Percentiles rank a stretch among this genome's conserved stretches.
Evolutionary conservation across 495 filamentous ascomycete genomes (phyloP).

Genomic region (Neurospora terricola): DNA sequence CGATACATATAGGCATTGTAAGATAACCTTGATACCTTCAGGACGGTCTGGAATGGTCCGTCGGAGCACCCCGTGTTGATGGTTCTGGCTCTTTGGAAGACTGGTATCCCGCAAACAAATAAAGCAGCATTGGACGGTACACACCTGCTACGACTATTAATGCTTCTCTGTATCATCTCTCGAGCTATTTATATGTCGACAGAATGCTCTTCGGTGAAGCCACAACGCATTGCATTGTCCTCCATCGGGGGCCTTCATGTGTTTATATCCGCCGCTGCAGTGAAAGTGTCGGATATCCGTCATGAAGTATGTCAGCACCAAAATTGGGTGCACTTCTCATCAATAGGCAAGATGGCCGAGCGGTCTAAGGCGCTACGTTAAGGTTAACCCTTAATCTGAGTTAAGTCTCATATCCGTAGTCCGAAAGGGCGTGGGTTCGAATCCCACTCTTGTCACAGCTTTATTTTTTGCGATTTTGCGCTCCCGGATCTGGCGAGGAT

Average conservation of each 20-base stretch:
- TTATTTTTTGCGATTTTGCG: too few species aligned
- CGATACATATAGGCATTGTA: too few species aligned
- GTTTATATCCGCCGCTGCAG: not conserved
- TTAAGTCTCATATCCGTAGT: not conserved
- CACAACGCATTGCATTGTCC: not conserved
- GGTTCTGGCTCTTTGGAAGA: too few species aligned
- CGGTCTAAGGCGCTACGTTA: constrained; percentile 21
- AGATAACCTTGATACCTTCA: too few species aligned
- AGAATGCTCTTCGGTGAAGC: not conserved
- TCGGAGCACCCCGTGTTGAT: too few species aligned
- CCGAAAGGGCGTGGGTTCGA: constrained; percentile 11
- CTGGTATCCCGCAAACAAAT: not conserved
- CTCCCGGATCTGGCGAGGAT: too few species aligned
- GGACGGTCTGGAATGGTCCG: too few species aligned
- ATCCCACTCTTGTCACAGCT: constrained; percentile 7
- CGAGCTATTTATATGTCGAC: not conserved
- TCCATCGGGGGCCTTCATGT: not conserved
- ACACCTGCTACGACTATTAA: not conserved
- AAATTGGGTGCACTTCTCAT: not conserved
- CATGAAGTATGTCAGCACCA: not conserved
- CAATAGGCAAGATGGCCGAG: constrained; percentile 15
- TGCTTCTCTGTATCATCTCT: not conserved
- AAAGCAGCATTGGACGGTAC: not conserved
- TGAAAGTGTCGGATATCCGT: not conserved
- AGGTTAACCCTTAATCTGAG: constrained; percentile 14